Percentiles rank a stretch among this genome's conserved stretches.
These are phyloP conservation scores for Boletus pseudo-olivaceus DNA, from an alignment of 768 basidiomycete species.

Conservation along the genomic window DNA sequence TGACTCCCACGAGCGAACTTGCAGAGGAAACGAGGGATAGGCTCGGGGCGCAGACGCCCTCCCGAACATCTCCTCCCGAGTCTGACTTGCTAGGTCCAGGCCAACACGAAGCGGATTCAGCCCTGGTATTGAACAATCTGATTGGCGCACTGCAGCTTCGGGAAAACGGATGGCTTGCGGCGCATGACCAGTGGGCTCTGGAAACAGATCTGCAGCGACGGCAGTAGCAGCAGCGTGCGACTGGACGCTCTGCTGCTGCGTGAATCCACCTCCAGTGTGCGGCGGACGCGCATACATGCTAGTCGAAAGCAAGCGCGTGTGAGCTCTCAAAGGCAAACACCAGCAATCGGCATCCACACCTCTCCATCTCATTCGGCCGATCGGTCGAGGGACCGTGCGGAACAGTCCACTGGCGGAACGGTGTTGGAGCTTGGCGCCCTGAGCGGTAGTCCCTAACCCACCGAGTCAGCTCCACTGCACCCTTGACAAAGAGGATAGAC, in stretches of 20 bases:
- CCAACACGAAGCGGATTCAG: background rate
- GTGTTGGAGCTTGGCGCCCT: no score
- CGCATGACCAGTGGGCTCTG: background rate
- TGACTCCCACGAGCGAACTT: background rate
- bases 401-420: no score
- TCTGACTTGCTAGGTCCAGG: background rate
- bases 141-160: background rate
- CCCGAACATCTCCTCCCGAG: conserved; percentile 8
- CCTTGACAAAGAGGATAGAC: background rate
- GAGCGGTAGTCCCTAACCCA: no score
- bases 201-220: background rate
- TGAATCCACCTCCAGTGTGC: background rate
- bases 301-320: background rate
- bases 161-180: background rate
- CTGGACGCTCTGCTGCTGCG: no score
- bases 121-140: background rate
- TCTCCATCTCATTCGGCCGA: background rate
- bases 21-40: background rate
- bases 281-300: conserved; percentile 1
- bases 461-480: background rate
- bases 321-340: background rate
- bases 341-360: background rate
- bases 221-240: background rate
- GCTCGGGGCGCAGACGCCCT: background rate
- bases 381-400: background rate